These are phyloP conservation scores for Salix suchowensis DNA, from an alignment of 345 rosid genomes.

Conservation along the genomic window DNA sequence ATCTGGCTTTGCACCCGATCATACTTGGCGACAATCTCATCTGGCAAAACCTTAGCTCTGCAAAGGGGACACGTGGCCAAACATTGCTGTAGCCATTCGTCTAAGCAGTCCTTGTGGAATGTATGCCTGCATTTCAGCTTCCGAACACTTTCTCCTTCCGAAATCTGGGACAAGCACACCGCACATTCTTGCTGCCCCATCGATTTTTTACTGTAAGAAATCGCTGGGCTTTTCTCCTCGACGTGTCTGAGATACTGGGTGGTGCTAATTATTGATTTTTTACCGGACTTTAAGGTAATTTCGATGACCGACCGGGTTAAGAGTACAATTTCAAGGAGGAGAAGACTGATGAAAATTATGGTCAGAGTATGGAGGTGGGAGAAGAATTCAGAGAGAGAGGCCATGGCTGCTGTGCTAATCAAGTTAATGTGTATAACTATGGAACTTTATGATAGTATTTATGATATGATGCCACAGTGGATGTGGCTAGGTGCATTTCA, in stretches of 20 bases:
- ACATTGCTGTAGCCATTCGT: constrained; percentile 39
- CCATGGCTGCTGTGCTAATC: constrained; percentile 19
- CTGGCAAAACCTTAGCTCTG: constrained; percentile 43
- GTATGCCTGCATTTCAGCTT: constrained; percentile 38
- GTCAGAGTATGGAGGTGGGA: constrained; percentile 24
- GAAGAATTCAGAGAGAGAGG: constrained; percentile 26
- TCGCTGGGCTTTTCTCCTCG: constrained; percentile 35
- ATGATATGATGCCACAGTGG: background rate
- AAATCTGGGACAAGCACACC: constrained; percentile 39
- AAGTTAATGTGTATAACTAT: background rate
- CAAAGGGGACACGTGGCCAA: constrained; percentile 54
- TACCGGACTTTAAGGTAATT: background rate
- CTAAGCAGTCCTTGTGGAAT: constrained; percentile 51
- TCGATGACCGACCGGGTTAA: constrained; percentile 26
- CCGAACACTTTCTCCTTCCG: constrained; percentile 41
- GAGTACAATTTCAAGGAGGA: constrained; percentile 21
- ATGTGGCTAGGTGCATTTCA: background rate
- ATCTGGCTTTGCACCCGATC: constrained; percentile 14
- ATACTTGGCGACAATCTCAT: constrained; percentile 30
- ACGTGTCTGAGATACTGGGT: constrained; percentile 34
- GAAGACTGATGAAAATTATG: constrained; percentile 30
- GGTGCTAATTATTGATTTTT: constrained; percentile 13
- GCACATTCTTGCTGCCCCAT: constrained; percentile 18
- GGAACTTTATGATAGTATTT: background rate
- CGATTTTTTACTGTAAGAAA: constrained; percentile 10